Evolutionary conservation across 805 yeast species (phyloP).

Genomic region (Candida palmyrensis): DNA sequence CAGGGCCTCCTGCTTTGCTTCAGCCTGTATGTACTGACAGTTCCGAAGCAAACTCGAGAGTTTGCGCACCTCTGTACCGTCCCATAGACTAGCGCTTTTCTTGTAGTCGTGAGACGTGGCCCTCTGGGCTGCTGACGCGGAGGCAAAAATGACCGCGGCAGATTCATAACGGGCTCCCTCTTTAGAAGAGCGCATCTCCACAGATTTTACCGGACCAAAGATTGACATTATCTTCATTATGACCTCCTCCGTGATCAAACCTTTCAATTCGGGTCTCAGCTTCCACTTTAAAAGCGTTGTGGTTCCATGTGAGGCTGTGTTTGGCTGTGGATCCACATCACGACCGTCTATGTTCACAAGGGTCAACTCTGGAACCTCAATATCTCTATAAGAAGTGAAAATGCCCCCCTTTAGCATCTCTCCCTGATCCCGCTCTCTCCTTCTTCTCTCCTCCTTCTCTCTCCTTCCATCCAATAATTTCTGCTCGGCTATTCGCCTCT

Average conservation of each 20-base stretch:
- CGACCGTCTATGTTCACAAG: not conserved
- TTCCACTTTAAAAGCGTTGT: conserved; percentile 42
- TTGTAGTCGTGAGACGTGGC: conserved; percentile 42
- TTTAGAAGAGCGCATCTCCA: conserved; percentile 5
- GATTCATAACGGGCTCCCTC: conserved; percentile 25
- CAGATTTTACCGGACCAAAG: conserved; percentile 35
- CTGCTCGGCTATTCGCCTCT: conserved; percentile 20
- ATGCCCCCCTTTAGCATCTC: too few relatives aligned
- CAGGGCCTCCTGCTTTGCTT: too few relatives aligned
- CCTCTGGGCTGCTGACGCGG: conserved; percentile 18
- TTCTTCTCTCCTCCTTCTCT: not conserved
- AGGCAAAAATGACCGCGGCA: conserved; percentile 31
- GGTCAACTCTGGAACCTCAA: too few relatives aligned
- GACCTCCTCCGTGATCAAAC: conserved; percentile 24
- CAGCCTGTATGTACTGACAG: conserved; percentile 12
- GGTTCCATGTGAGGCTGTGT: too few relatives aligned
- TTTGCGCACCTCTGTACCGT: conserved; percentile 37
- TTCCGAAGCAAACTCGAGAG: conserved; percentile 43
- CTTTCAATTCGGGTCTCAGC: conserved; percentile 29
- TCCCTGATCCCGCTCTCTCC: too few relatives aligned
- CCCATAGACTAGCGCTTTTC: conserved; percentile 41
- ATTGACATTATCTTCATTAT: conserved; percentile 37
- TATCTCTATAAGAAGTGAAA: not conserved
- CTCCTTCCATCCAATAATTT: conserved; percentile 1
- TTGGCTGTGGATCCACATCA: not conserved